These are phyloP conservation scores for Fusarium brachygibbosum DNA, from an alignment of 2,329 filamentous ascomycete genomes.

Conservation along the genomic window DNA sequence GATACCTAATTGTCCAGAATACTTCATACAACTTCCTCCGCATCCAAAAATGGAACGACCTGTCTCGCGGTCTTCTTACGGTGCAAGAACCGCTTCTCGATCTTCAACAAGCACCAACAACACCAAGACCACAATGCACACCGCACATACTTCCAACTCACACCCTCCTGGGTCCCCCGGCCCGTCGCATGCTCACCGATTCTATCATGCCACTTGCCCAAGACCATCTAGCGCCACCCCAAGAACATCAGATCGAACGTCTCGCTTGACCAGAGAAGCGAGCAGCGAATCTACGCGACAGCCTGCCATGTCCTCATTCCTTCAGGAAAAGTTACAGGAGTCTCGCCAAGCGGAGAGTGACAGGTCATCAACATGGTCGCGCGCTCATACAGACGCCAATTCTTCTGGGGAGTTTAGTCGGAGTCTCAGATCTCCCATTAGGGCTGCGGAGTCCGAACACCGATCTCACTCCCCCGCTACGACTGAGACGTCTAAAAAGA, in stretches of 20 bases:
- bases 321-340: conserved; percentile 68
- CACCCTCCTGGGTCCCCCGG: conserved; percentile 56
- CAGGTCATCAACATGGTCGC: conserved; percentile 53
- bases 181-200: conserved; percentile 54
- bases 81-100: conserved; percentile 60
- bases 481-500: conserved; percentile 61
- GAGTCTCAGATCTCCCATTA: conserved; percentile 57
- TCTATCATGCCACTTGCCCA: conserved; percentile 57
- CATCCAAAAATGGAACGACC: conserved; percentile 51
- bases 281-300: conserved; percentile 58
- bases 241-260: conserved; percentile 57
- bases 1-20: neutral
- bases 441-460: conserved; percentile 52
- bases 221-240: conserved; percentile 52
- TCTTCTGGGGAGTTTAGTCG: conserved; percentile 57
- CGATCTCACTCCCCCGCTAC: conserved; percentile 60
- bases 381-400: conserved; percentile 56
- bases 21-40: neutral
- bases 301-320: conserved; percentile 62
- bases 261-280: conserved; percentile 59
- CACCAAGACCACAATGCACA: conserved; percentile 58
- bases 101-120: conserved; percentile 61
- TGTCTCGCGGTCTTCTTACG: conserved; percentile 51
- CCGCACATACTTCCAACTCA: conserved; percentile 59
- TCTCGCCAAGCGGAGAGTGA: conserved; percentile 65